Percentiles rank a stretch among this genome's conserved stretches.
phyloP scores from a whole-genome alignment of 306 rosid species.

The Lotus japonicus region DNA sequence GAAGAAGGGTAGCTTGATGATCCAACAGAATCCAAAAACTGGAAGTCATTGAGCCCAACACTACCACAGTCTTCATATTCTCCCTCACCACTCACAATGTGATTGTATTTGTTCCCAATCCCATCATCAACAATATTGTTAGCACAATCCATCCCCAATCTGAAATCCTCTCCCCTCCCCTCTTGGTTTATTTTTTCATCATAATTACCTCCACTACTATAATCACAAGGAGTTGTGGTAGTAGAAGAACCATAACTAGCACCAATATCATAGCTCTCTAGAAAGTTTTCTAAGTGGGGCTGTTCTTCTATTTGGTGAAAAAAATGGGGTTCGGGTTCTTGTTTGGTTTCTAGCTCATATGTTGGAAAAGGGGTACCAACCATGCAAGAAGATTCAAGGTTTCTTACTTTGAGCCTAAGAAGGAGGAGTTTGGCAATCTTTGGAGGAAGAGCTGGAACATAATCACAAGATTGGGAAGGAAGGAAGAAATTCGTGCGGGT shows the following conservation, averaged over 20 bases:
- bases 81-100: neutral
- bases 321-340: too few relatives aligned
- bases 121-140: constrained; percentile 12
- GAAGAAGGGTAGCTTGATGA: constrained; percentile 14
- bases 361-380: too few relatives aligned
- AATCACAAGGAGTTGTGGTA: neutral
- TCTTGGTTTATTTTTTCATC: constrained; percentile 19
- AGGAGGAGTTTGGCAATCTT: constrained; percentile 38
- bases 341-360: neutral
- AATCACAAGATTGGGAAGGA: constrained; percentile 8
- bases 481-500: constrained; percentile 39
- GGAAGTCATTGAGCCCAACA: constrained; percentile 22
- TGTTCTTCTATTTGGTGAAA: too few relatives aligned
- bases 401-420: constrained; percentile 31
- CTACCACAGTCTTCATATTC: constrained; percentile 16
- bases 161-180: neutral
- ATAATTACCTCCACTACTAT: neutral
- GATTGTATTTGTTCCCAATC: too few relatives aligned
- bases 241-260: constrained; percentile 9
- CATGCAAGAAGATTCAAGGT: too few relatives aligned
- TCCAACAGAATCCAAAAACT: constrained; percentile 24
- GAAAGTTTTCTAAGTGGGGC: neutral
- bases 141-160: neutral
- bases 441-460: constrained; percentile 35
- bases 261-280: neutral